A percentile compares a stretch with the other conserved stretches of the same genome.
Evolutionary conservation across 768 basidiomycete genomes (phyloP).

Genomic region (Suillus fuscotomentosus): DNA sequence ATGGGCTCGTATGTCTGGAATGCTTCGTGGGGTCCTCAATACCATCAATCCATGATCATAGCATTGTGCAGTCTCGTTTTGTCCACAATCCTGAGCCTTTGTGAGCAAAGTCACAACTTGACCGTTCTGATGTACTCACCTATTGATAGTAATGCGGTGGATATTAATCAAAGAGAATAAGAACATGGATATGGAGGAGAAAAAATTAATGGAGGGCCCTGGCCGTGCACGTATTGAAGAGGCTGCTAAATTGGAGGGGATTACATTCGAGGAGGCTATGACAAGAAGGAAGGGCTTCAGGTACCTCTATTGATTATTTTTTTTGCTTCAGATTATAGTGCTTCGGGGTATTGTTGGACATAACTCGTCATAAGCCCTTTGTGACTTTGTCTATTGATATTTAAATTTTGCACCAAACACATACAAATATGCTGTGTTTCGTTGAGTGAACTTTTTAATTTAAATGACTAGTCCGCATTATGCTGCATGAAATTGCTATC

Average conservation of each 20-base stretch:
- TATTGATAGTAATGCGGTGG: conserved; percentile 37
- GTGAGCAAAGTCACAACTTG: conserved; percentile 21
- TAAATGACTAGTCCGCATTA: too few relatives aligned
- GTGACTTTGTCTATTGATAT: too few relatives aligned
- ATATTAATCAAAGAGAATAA: conserved; percentile 51
- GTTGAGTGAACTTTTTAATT: too few relatives aligned
- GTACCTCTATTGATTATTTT: conserved; percentile 43
- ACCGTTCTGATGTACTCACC: not conserved
- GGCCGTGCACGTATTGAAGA: conserved; percentile 51
- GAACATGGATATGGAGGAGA: conserved; percentile 48
- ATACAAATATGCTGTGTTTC: too few relatives aligned
- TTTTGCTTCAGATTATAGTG: not conserved
- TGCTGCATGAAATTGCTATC: too few relatives aligned
- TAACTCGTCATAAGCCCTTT: too few relatives aligned
- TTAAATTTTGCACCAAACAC: too few relatives aligned
- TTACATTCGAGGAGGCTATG: conserved; percentile 59
- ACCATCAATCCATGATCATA: conserved; percentile 63
- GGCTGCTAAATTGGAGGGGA: conserved; percentile 57
- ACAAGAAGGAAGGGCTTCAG: conserved; percentile 56
- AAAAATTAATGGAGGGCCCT: conserved; percentile 40
- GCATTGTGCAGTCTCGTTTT: conserved; percentile 34
- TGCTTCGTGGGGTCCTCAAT: conserved; percentile 57
- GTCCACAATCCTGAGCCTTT: conserved; percentile 29
- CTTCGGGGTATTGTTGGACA: too few relatives aligned
- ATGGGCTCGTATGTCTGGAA: conserved; percentile 66